A percentile compares a stretch with the other conserved stretches of the same genome.
Conservation (phyloP, 129 eudicot genomes). For the Smallanthus sonchifolius region DNA sequence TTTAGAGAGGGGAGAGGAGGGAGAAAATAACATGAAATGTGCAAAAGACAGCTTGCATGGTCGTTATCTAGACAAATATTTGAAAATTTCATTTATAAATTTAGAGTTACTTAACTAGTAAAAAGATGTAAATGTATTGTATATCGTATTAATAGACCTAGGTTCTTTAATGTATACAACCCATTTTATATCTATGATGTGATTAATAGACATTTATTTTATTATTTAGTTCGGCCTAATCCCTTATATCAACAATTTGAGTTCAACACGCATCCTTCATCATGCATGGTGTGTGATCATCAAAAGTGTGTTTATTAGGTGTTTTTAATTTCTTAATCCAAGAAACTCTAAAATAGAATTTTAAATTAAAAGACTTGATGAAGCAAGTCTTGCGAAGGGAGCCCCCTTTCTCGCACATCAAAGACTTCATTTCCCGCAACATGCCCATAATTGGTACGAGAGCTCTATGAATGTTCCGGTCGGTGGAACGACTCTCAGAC, state of each 20-base stretch:
- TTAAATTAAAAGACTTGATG: neutral
- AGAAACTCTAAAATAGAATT: too few relatives aligned
- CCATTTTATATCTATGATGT: neutral
- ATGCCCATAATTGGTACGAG: neutral
- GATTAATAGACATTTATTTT: neutral
- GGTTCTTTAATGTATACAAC: neutral
- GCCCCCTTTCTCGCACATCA: too few relatives aligned
- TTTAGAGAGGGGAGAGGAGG: too few relatives aligned
- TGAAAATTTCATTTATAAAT: too few relatives aligned
- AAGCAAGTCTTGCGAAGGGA: neutral
- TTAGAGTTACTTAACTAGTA: neutral
- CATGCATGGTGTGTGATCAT: constrained; percentile 12
- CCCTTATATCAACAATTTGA: neutral
- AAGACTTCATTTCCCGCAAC: too few relatives aligned
- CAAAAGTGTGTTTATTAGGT: neutral
- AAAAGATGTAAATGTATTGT: neutral
- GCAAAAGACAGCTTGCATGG: too few relatives aligned
- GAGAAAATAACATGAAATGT: too few relatives aligned
- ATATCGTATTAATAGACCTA: neutral
- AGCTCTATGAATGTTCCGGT: neutral
- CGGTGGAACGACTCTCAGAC: too few relatives aligned
- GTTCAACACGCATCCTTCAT: constrained; percentile 1
- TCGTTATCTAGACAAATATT: too few relatives aligned
- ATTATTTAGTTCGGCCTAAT: neutral
- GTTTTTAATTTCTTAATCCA: too few relatives aligned